Conservation (phyloP, 129 eudicot genomes). For the Arctium minus region DNA sequence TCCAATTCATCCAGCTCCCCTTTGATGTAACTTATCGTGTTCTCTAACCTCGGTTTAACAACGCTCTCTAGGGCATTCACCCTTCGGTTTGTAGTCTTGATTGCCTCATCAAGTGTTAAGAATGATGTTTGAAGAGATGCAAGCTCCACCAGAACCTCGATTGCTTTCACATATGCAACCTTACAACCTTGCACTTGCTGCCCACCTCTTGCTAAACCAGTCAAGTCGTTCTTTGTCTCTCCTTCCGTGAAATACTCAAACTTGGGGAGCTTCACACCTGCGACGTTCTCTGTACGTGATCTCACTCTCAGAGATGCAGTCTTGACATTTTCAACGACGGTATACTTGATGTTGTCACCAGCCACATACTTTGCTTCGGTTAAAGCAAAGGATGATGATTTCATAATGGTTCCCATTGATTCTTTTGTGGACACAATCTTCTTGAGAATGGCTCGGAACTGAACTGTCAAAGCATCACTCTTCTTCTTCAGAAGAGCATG, state of each 20-base stretch:
- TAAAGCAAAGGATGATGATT: conserved; percentile 73
- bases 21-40: conserved; percentile 75
- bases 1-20: conserved; percentile 89
- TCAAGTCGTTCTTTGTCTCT: conserved; percentile 76
- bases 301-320: conserved; percentile 74
- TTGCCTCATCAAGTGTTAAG: conserved; percentile 90
- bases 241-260: conserved; percentile 72
- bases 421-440: conserved; percentile 82
- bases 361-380: conserved; percentile 92
- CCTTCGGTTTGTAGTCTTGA: conserved; percentile 92
- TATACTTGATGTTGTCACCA: conserved; percentile 84
- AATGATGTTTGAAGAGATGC: conserved; percentile 92
- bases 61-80: conserved; percentile 90
- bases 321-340: conserved; percentile 67
- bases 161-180: conserved; percentile 75
- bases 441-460: conserved; percentile 78
- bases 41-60: conserved; percentile 79
- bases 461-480: conserved; percentile 90
- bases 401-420: conserved; percentile 86
- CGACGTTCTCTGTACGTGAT: conserved; percentile 73
- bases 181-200: conserved; percentile 90
- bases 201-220: conserved; percentile 93
- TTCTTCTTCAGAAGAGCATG: conserved; percentile 94
- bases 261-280: conserved; percentile 92
- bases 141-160: conserved; percentile 88